Evolutionary conservation across 257 asterid species (phyloP).

Genomic region (Capsicum pubescens): DNA sequence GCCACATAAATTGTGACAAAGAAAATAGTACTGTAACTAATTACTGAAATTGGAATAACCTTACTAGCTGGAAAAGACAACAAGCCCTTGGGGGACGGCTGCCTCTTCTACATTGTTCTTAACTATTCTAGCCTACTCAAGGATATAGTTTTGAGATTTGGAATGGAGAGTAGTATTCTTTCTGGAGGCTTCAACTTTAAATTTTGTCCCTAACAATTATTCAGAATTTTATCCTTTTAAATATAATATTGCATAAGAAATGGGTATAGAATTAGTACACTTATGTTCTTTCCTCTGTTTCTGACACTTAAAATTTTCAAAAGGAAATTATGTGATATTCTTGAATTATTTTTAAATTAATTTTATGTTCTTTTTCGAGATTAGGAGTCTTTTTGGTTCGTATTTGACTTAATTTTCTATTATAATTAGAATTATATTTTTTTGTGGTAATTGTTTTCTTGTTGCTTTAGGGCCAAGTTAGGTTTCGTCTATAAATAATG

Average conservation of each 20-base stretch:
- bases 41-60: slow-evolving; percentile 11
- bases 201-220: neutral
- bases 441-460: too few species aligned
- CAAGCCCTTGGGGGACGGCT: neutral
- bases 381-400: too few species aligned
- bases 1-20: neutral
- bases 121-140: slow-evolving; percentile 1
- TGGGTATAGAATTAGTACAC: neutral
- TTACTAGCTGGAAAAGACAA: neutral
- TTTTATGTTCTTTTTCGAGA: too few species aligned
- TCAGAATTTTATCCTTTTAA: neutral
- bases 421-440: too few species aligned
- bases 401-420: too few species aligned
- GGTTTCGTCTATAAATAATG: too few species aligned
- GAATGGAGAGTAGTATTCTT: neutral
- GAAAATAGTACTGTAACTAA: neutral
- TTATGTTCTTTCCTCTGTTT: neutral
- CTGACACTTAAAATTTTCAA: neutral
- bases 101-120: neutral
- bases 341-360: too few species aligned
- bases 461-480: too few species aligned
- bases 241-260: neutral
- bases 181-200: neutral
- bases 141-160: slow-evolving; percentile 10
- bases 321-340: too few species aligned